Percentiles rank a stretch among this genome's conserved stretches.
These are phyloP conservation scores for Scortechinia acanthostroma DNA, from an alignment of 2,329 filamentous ascomycete species.

Conservation along the genomic window DNA sequence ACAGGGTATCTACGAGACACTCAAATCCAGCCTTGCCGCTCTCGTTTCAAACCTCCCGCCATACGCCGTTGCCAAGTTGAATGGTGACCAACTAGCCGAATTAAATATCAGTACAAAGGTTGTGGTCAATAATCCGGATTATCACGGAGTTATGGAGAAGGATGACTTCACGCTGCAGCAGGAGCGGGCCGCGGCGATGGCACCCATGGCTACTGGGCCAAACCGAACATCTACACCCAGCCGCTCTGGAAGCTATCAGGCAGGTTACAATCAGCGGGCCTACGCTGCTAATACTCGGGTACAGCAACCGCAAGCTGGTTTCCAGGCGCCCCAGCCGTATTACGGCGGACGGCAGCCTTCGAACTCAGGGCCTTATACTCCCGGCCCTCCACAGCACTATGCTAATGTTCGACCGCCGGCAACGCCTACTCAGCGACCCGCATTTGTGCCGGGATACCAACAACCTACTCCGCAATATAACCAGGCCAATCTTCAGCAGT, in stretches of 20 bases:
- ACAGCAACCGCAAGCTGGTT: not conserved
- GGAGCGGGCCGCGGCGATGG: conserved; percentile 21
- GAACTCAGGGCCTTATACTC: not conserved
- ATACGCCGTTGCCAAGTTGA: conserved; percentile 77
- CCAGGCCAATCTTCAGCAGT: not conserved
- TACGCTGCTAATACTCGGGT: not conserved
- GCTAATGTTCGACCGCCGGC: not conserved
- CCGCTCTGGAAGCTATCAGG: not conserved
- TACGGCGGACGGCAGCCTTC: not conserved
- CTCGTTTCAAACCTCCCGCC: conserved; percentile 73
- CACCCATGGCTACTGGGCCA: conserved; percentile 16
- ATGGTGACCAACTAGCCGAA: conserved; percentile 78
- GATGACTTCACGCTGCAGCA: conserved; percentile 58
- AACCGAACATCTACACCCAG: conserved; percentile 20
- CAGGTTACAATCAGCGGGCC: not conserved
- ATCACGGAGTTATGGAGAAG: conserved; percentile 75
- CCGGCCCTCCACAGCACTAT: not conserved
- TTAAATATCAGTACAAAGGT: conserved; percentile 76
- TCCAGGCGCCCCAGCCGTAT: not conserved
- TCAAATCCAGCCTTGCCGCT: conserved; percentile 69
- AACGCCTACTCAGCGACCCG: not conserved
- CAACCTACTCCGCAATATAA: not conserved
- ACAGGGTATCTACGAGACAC: conserved; percentile 54
- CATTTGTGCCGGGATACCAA: not conserved
- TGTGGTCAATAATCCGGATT: conserved; percentile 65